A percentile compares a stretch with the other conserved stretches of the same genome.
phyloP scores from a whole-genome alignment of 768 basidiomycete species.

The Asterophora lycoperdoides region DNA sequence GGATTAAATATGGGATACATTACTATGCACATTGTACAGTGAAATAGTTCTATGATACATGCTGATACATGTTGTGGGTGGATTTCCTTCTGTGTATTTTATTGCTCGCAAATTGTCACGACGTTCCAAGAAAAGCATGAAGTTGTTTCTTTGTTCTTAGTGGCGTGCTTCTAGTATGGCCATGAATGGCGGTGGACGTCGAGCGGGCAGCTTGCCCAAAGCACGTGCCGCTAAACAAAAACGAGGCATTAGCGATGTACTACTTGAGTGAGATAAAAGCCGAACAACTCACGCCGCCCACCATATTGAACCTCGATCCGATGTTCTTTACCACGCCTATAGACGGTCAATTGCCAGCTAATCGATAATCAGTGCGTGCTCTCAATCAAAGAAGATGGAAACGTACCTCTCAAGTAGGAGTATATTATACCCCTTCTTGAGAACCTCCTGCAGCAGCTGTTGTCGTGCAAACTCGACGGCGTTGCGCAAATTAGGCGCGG shows the following conservation, averaged over 20 bases:
- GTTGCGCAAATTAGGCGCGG: slow-evolving; percentile 43
- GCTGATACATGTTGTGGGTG: not conserved
- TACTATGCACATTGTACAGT: not conserved
- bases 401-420: slow-evolving; percentile 64
- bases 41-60: not conserved
- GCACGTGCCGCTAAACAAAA: slow-evolving; percentile 46
- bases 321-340: slow-evolving; percentile 57
- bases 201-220: slow-evolving; percentile 41
- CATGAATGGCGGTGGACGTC: slow-evolving; percentile 61
- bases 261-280: not conserved
- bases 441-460: slow-evolving; percentile 54
- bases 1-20: not conserved
- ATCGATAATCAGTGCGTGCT: slow-evolving; percentile 7
- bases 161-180: slow-evolving; percentile 49
- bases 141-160: slow-evolving; percentile 17
- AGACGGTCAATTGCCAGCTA: slow-evolving; percentile 66
- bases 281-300: slow-evolving; percentile 47
- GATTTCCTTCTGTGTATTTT: not conserved
- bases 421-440: slow-evolving; percentile 55
- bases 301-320: slow-evolving; percentile 68
- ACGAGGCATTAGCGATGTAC: slow-evolving; percentile 2
- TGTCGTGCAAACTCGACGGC: slow-evolving; percentile 61
- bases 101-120: not conserved
- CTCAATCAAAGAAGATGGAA: not conserved
- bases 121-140: too few species aligned